Percentiles rank a stretch among this genome's conserved stretches.
Evolutionary conservation across 1,284 basidiomycete species (phyloP).

Genomic region (Papiliotrema laurentii): DNA sequence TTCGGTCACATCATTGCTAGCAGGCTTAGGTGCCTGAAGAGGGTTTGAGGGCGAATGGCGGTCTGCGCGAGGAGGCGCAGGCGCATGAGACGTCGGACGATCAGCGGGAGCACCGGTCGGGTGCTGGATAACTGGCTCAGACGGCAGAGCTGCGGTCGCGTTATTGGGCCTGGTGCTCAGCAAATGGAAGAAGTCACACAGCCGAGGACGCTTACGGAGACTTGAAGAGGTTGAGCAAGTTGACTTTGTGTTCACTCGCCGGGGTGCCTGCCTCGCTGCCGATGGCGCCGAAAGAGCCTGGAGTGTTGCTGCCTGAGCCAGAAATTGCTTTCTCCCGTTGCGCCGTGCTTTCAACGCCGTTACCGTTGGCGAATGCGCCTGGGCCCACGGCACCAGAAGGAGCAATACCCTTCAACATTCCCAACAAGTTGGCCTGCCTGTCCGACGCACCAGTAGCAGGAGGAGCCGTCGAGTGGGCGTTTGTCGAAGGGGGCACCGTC

Average conservation of each 20-base stretch:
- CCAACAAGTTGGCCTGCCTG: background rate
- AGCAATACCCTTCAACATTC: constrained; percentile 5
- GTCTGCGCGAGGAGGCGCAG: too few species aligned
- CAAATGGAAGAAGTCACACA: background rate
- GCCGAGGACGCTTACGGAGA: background rate
- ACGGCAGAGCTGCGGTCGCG: background rate
- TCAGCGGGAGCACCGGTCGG: too few species aligned
- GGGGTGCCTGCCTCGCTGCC: background rate
- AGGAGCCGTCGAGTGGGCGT: background rate
- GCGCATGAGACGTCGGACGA: too few species aligned
- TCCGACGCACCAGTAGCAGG: background rate
- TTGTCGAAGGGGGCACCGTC: constrained; percentile 10
- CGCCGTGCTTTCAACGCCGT: background rate
- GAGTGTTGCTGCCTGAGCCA: background rate
- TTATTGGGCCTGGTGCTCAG: background rate
- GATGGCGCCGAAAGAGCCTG: background rate
- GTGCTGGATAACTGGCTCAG: background rate
- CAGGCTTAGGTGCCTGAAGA: too few species aligned
- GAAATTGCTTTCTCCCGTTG: too few species aligned
- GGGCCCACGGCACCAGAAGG: background rate
- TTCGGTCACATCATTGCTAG: too few species aligned
- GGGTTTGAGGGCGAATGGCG: too few species aligned
- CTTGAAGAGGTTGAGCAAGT: constrained; percentile 4
- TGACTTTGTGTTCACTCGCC: background rate
- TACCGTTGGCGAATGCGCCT: background rate